These are phyloP conservation scores for Trichoderma sp. DNA, from an alignment of 2,329 filamentous ascomycete species.

Conservation along the genomic window DNA sequence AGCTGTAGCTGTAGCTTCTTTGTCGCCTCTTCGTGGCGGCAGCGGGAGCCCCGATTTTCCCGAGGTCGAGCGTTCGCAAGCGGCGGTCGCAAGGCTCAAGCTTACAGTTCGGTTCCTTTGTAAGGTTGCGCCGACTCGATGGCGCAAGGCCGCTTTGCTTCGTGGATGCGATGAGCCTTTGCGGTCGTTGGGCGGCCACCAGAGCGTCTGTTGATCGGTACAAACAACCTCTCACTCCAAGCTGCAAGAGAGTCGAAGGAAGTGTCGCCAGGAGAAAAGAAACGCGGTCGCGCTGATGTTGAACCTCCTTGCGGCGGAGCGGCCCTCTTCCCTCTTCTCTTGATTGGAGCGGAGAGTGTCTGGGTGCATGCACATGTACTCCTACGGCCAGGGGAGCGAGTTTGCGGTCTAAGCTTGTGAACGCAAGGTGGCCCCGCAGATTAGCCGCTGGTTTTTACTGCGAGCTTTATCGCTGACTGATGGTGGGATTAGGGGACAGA, in stretches of 20 bases:
- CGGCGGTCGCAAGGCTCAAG: not conserved
- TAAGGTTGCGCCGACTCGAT: slow-evolving; percentile 8
- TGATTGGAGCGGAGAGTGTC: slow-evolving; percentile 22
- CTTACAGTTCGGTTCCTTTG: not conserved
- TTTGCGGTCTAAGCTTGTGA: slow-evolving; percentile 16
- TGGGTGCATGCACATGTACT: not conserved
- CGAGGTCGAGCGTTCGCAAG: slow-evolving; percentile 14
- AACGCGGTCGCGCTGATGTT: slow-evolving; percentile 26
- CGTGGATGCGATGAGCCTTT: not conserved
- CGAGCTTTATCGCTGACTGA: not conserved
- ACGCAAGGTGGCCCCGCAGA: slow-evolving; percentile 9
- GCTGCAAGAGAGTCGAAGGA: not conserved
- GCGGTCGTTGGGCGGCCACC: not conserved
- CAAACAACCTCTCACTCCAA: not conserved
- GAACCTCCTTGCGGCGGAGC: slow-evolving; percentile 15
- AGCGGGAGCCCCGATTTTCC: slow-evolving; percentile 1
- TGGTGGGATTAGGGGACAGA: not conserved
- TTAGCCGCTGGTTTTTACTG: not conserved
- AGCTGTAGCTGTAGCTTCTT: not conserved
- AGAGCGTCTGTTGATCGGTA: not conserved
- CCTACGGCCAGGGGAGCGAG: slow-evolving; percentile 12
- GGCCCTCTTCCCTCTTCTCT: slow-evolving; percentile 3
- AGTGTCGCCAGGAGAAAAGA: slow-evolving; percentile 7
- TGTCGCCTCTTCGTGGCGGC: not conserved
- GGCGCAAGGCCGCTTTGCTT: not conserved